phyloP scores from a whole-genome alignment of 176 grass and related monocot species.

The Aegilops speltoides region DNA sequence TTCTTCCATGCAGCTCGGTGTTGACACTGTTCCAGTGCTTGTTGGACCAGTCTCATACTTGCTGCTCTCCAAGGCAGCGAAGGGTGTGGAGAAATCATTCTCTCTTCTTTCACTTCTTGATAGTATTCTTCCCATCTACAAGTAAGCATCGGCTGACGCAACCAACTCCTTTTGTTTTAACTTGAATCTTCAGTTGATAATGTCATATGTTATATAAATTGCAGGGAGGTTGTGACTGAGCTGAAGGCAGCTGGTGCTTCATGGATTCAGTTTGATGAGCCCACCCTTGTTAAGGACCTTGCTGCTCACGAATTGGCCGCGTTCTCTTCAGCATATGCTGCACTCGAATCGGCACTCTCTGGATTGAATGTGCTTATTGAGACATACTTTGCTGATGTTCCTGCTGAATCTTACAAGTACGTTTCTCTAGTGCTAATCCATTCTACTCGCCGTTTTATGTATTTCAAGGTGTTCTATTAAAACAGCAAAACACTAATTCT shows the following conservation, averaged over 20 bases:
- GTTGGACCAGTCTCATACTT: conserved; percentile 92
- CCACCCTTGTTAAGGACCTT: conserved; percentile 87
- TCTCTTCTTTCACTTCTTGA: conserved; percentile 78
- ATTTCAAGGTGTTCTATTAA: conserved; percentile 3
- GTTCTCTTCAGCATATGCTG: conserved; percentile 69
- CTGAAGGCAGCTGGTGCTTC: conserved; percentile 89
- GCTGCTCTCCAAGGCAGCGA: conserved; percentile 90
- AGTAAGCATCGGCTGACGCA: conserved; percentile 52
- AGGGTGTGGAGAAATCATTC: conserved; percentile 95
- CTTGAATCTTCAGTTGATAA: conserved; percentile 23
- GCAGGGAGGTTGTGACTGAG: conserved; percentile 84
- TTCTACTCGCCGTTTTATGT: not conserved
- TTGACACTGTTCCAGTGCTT: conserved; percentile 88
- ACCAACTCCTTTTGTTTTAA: not conserved
- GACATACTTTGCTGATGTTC: conserved; percentile 95
- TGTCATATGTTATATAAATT: conserved; percentile 35
- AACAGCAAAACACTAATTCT: conserved; percentile 20
- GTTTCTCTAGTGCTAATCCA: conserved; percentile 14
- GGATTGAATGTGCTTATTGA: conserved; percentile 90
- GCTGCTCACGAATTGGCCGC: conserved; percentile 72
- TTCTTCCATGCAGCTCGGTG: conserved; percentile 61
- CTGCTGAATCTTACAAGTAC: conserved; percentile 90
- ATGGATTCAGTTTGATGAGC: conserved; percentile 98
- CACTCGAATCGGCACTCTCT: conserved; percentile 65
- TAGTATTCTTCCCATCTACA: conserved; percentile 84